phyloP scores from a whole-genome alignment of 352 stramenopile species.

The Aphanomyces stellatus region DNA sequence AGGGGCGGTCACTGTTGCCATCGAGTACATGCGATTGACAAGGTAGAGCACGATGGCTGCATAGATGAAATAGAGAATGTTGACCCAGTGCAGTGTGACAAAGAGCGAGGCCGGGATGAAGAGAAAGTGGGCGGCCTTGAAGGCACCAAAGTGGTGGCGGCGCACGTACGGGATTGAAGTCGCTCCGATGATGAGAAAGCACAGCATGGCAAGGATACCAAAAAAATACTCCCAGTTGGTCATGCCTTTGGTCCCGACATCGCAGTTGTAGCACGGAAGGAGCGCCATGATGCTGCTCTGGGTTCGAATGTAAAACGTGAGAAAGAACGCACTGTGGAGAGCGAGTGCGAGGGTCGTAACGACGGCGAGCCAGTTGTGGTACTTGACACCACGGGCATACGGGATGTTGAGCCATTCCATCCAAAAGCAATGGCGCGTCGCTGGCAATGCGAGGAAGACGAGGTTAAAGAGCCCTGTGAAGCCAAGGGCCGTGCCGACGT shows the following conservation, averaged over 20 bases:
- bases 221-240: conserved; percentile 64
- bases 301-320: conserved; percentile 50
- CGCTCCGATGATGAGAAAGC: conserved; percentile 60
- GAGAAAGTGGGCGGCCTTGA: conserved; percentile 84
- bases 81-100: conserved; percentile 59
- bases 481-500: conserved; percentile 24
- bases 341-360: conserved; percentile 49
- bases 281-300: conserved; percentile 20
- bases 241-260: conserved; percentile 52
- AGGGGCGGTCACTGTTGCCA: not conserved
- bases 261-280: conserved; percentile 31
- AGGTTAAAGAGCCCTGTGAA: conserved; percentile 63
- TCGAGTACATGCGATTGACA: conserved; percentile 42
- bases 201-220: conserved; percentile 55
- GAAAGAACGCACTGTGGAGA: conserved; percentile 66
- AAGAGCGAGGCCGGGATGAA: conserved; percentile 75
- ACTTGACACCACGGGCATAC: conserved; percentile 82
- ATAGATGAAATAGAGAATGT: conserved; percentile 83
- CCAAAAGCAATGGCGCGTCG: conserved; percentile 72
- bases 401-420: conserved; percentile 76
- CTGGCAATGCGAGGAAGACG: conserved; percentile 48
- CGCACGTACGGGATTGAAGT: conserved; percentile 69
- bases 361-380: conserved; percentile 78
- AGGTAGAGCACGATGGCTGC: conserved; percentile 64
- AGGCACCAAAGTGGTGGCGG: conserved; percentile 71